Conservation (phyloP, 306 rosid genomes). For the Sechiopsis laciniata region DNA sequence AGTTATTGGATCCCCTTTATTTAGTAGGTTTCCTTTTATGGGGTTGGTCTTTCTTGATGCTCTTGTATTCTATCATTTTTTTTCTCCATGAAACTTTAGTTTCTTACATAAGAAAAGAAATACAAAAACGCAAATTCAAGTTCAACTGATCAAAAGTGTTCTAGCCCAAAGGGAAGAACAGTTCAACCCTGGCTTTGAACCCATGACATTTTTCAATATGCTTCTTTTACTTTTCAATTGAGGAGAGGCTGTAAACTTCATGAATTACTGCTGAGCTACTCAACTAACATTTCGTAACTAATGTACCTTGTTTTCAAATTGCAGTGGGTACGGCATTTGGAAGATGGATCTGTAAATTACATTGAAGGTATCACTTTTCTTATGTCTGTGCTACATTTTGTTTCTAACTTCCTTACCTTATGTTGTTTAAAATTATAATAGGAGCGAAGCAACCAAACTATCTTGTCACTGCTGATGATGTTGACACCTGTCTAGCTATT, state of each 20-base stretch:
- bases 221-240: not conserved
- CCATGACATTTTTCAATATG: not conserved
- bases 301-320: slow-evolving; percentile 20
- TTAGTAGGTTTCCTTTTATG: no score
- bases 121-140: not conserved
- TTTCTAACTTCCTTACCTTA: slow-evolving; percentile 13
- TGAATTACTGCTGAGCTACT: not conserved
- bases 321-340: slow-evolving; percentile 87
- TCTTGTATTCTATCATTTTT: not conserved
- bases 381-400: not conserved
- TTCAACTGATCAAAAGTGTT: not conserved
- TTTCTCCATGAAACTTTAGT: not conserved
- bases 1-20: not conserved
- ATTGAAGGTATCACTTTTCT: slow-evolving; percentile 62
- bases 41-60: not conserved
- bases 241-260: not conserved
- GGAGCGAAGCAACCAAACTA: slow-evolving; percentile 96
- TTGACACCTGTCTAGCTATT: slow-evolving; percentile 78
- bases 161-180: not conserved
- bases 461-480: slow-evolving; percentile 83
- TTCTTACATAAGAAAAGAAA: not conserved
- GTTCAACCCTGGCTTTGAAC: not conserved
- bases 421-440: slow-evolving; percentile 30
- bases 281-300: not conserved
- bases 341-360: slow-evolving; percentile 83